Evolutionary conservation across 148 eudicot species (phyloP).

Genomic region (Cornus controversa): DNA sequence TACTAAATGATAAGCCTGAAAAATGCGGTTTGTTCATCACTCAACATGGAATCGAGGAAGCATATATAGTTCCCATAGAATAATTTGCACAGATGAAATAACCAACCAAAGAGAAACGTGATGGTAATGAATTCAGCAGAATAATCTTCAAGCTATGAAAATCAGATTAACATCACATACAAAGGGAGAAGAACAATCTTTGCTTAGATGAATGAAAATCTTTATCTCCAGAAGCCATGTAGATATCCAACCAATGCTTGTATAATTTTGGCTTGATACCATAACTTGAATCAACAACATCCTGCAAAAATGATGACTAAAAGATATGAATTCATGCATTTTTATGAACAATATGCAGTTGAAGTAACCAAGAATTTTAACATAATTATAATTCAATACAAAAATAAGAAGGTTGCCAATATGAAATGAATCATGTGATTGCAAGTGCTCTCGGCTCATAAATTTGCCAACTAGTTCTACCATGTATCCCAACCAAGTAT

Average conservation of each 20-base stretch:
- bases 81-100: background rate
- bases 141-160: background rate
- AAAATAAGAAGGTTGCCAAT: too few species aligned
- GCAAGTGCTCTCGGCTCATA: too few species aligned
- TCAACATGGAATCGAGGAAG: background rate
- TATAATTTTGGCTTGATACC: constrained; percentile 61
- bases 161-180: constrained; percentile 50
- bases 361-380: background rate
- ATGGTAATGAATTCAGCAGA: background rate
- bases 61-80: background rate
- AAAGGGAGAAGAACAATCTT: constrained; percentile 70
- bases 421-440: too few species aligned
- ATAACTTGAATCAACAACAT: constrained; percentile 35
- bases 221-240: constrained; percentile 57
- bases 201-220: constrained; percentile 71
- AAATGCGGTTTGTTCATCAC: background rate
- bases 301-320: constrained; percentile 41
- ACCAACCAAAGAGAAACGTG: background rate
- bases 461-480: too few species aligned
- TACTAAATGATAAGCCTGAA: background rate
- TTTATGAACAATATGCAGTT: background rate
- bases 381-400: too few species aligned
- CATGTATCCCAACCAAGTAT: too few species aligned
- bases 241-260: constrained; percentile 74
- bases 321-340: background rate